phyloP scores from a whole-genome alignment of 345 rosid species.

The Salix arbutifolia region DNA sequence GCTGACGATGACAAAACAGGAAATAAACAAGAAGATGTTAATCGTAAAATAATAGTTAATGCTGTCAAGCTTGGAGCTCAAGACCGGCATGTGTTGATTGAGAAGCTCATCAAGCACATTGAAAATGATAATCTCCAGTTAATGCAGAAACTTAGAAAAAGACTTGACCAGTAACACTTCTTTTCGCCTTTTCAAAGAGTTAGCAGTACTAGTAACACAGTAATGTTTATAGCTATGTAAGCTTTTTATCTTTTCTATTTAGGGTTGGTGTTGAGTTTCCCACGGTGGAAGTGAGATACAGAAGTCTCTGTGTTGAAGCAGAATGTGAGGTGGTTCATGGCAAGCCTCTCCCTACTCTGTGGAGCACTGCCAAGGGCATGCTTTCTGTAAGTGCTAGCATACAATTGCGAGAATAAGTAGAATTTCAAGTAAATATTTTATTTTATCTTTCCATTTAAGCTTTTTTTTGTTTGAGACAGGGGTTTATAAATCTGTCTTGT shows the following conservation, averaged over 20 bases:
- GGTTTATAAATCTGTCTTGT: conserved; percentile 33
- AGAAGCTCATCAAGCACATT: conserved; percentile 60
- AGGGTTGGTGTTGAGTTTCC: conserved; percentile 65
- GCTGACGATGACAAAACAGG: conserved; percentile 12
- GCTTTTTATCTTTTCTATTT: background rate
- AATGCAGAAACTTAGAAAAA: conserved; percentile 40
- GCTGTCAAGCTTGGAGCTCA: conserved; percentile 50
- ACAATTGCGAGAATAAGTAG: background rate
- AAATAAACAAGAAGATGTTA: background rate
- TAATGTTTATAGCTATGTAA: too few species aligned
- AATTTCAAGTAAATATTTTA: background rate
- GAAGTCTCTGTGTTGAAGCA: conserved; percentile 49
- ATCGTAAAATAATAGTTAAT: conserved; percentile 37
- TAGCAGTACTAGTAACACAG: background rate
- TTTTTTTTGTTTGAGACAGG: conserved; percentile 27
- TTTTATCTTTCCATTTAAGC: background rate
- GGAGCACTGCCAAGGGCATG: conserved; percentile 47
- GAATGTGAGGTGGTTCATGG: conserved; percentile 64
- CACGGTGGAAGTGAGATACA: conserved; percentile 57
- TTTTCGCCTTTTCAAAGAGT: background rate
- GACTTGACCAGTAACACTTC: conserved; percentile 50
- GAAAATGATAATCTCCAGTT: conserved; percentile 61
- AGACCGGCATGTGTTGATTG: conserved; percentile 50
- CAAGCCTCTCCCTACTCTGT: conserved; percentile 70
- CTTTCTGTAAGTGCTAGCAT: conserved; percentile 43